Base-by-base conservation (phyloP, 495 filamentous ascomycete species). In the Penicillium parvum region DNA sequence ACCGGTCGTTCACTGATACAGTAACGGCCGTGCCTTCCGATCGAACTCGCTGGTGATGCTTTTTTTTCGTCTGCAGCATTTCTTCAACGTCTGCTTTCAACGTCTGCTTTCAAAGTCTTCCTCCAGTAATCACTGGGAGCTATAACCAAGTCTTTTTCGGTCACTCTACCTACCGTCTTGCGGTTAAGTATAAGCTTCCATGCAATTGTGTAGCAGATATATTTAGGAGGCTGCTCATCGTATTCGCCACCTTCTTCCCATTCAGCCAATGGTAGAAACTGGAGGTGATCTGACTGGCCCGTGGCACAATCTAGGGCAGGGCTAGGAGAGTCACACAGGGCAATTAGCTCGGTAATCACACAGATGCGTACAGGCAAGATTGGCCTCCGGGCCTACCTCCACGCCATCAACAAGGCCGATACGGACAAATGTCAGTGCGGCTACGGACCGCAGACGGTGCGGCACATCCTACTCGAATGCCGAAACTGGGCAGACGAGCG, bases 321-420 rank as follows among this genome's bases (percentile, higher is more conserved):
- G 32, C 40, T 43, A 26, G 30, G 36, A 16, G 29, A 32, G 28
- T 32, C 38, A 33, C 43, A 39, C 68, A 78, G 37, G 43, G 55
- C 50, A 33, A 58, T 62, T 16, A 63, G 58, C 42, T 63, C 59
- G 0, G 39, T 54, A 16, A 41, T 65, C 19, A 61, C 50, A 27
- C 52, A 65, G 40, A 40, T 66, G 18, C 60, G 56, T 11, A 64
- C 58, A 25, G 58, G 50, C 26, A 60, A 60, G 43, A 58, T 66
- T 14, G 49, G 43, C 40, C 47, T 68, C 26, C 43, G 37, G 2
- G 49, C 47, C 3, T 69, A 65, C 42, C 64, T 69, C 20, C 42
- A 55, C 32, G 14, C 15, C 3, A 66, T 68, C 36, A 53, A 59
- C 29, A 53, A 48, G 32, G 41, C 51, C 15, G 51, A 65, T 7